These are phyloP conservation scores for Hypoxylon perforatum DNA, from an alignment of 495 filamentous ascomycete genomes.

Conservation along the genomic window DNA sequence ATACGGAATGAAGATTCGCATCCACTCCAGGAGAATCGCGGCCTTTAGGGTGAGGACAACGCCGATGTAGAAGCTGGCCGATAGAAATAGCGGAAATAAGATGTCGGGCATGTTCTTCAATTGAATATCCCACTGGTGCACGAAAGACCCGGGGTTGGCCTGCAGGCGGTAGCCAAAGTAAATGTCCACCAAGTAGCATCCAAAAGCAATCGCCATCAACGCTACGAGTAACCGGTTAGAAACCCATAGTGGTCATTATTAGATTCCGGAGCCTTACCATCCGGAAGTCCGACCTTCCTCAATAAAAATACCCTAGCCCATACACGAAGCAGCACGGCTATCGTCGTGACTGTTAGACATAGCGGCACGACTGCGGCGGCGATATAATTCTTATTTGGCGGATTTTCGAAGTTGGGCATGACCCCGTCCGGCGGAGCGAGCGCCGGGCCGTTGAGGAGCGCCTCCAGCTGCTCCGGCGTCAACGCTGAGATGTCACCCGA, in stretches of 20 bases:
- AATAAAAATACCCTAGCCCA: conserved; percentile 34
- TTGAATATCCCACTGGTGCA: conserved; percentile 47
- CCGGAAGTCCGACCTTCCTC: conserved; percentile 31
- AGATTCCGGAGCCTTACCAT: conserved; percentile 17
- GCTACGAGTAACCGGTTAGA: conserved; percentile 17
- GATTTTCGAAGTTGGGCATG: conserved; percentile 41
- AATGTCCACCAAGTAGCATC: conserved; percentile 29
- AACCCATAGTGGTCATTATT: not conserved
- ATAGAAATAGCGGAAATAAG: conserved; percentile 33
- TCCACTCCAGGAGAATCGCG: conserved; percentile 52
- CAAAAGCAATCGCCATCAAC: conserved; percentile 35
- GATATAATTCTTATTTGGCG: conserved; percentile 42
- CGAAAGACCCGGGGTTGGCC: conserved; percentile 39
- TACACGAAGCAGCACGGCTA: conserved; percentile 32
- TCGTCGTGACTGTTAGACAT: conserved; percentile 25
- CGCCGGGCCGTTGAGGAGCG: conserved; percentile 39
- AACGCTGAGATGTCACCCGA: conserved; percentile 20
- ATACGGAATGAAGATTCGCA: conserved; percentile 46
- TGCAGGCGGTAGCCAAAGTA: conserved; percentile 33
- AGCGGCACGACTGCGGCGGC: conserved; percentile 30
- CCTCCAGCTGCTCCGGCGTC: conserved; percentile 21
- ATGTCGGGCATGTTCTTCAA: conserved; percentile 25
- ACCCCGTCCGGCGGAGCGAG: conserved; percentile 38
- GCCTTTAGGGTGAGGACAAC: conserved; percentile 46
- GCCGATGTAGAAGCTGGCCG: conserved; percentile 39